Percentiles rank a stretch among this genome's conserved stretches.
Conservation (phyloP, 106 monocot species). For the Phalaenopsis equestris region DNA sequence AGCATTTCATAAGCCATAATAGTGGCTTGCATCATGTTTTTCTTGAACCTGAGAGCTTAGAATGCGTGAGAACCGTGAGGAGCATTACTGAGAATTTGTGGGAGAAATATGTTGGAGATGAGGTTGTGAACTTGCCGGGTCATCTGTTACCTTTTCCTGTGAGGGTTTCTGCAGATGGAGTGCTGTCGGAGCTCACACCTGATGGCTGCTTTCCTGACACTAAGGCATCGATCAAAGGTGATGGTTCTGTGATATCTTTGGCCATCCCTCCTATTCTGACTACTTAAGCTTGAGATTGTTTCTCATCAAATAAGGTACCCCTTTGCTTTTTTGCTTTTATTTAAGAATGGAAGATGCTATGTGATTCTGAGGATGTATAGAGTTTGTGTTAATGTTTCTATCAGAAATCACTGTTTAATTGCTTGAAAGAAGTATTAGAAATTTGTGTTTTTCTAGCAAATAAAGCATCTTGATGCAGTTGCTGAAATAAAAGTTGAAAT, state of each 20-base stretch:
- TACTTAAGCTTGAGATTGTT: slow-evolving; percentile 17
- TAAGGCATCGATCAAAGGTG: slow-evolving; percentile 36
- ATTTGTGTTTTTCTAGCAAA: no score
- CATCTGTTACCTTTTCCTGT: slow-evolving; percentile 59
- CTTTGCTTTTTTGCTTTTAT: background rate
- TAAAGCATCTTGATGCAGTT: no score
- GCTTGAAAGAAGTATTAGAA: no score
- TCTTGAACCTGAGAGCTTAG: slow-evolving; percentile 44
- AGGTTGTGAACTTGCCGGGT: slow-evolving; percentile 43
- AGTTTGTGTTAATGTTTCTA: no score
- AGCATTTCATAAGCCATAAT: slow-evolving; percentile 48
- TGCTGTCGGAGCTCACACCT: slow-evolving; percentile 27
- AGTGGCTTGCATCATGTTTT: slow-evolving; percentile 8
- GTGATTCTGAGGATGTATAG: background rate
- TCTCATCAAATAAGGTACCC: background rate
- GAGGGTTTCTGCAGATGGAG: slow-evolving; percentile 35
- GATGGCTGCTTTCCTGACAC: slow-evolving; percentile 52
- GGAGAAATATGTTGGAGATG: slow-evolving; percentile 35
- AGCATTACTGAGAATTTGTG: slow-evolving; percentile 24
- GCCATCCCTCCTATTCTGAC: slow-evolving; percentile 37
- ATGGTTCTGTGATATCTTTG: slow-evolving; percentile 18
- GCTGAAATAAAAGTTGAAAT: no score
- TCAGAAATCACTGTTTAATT: no score
- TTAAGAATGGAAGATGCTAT: background rate
- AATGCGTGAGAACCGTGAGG: slow-evolving; percentile 44